Evolutionary conservation across 2,329 filamentous ascomycete species (phyloP), one percentile per base, ranked within the genome.

Genomic region (Xylaria polymorpha): DNA sequence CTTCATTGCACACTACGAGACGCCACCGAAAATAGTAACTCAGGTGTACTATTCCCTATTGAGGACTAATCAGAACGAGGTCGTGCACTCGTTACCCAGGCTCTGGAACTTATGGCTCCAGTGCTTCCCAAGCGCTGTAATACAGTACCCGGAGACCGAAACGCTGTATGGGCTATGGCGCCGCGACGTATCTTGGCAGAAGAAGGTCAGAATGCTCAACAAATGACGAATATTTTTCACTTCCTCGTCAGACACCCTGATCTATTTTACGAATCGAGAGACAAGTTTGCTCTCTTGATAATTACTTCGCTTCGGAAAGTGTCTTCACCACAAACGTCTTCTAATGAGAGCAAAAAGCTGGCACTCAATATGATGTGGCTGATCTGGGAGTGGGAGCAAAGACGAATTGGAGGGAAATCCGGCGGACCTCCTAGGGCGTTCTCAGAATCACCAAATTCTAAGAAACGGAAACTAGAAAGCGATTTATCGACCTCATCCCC

Each of bases 1-100:
- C 81, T 99, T 99, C 83, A 98, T 99, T 75, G 93, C 94, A 0
- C 92, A 97, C 72, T 99, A 97, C 77, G 97, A 99, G 75, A 98
- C 96, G 0, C 97, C 96, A 0, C 87, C 93, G 14, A 99, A 98
- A 86, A 98, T 99, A 65, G 94, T 96, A 3, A 92, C 92, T 22
- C 95, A 98, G 79, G 94, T 99, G 25, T 99, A 99, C 78, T 91
- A 96, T 72, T 94, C 94, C 1, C 85, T 99, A 18, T 83, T 99
- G 29, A 92, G 94, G 80, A 94, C 95, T 1, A 97, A 97, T 77
- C 95, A 98, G 79, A 97, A 97, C 68, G 96, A 99, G 96, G 95
- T 22, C 90, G 95, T 65, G 90, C 94, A 14, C 83, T 99, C 65
- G 95, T 99, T 18, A 97, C 94, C 50, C 97, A 99, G 78, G 95